Percentiles rank a stretch among this genome's conserved stretches.
These are phyloP conservation scores for Auricularia heimuer DNA, from an alignment of 768 basidiomycete genomes.

Conservation along the genomic window DNA sequence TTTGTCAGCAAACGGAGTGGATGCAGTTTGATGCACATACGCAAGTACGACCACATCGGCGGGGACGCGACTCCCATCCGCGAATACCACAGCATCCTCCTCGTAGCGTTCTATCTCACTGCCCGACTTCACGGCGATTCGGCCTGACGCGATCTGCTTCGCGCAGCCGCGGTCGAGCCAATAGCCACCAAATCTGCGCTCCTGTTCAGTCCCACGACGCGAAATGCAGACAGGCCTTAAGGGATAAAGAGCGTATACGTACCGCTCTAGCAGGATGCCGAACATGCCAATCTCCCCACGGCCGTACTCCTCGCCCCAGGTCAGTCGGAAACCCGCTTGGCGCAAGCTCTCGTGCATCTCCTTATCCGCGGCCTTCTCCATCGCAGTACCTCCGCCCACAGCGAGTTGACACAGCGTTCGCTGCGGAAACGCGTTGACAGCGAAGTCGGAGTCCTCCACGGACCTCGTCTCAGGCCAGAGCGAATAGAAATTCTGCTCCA, in stretches of 20 bases:
- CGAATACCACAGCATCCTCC: background rate
- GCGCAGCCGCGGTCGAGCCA: background rate
- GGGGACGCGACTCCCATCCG: background rate
- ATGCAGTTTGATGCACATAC: background rate
- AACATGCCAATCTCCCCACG: background rate
- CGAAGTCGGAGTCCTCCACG: conserved; percentile 20
- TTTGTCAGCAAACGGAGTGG: background rate
- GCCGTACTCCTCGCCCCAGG: background rate
- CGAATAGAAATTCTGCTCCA: conserved; percentile 8
- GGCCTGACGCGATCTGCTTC: background rate
- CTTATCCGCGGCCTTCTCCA: conserved; percentile 18
- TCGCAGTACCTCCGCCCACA: conserved; percentile 4
- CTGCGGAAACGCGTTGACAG: conserved; percentile 16
- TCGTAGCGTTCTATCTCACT: background rate
- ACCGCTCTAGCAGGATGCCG: background rate
- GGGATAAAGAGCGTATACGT: background rate
- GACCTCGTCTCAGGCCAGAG: conserved; percentile 8
- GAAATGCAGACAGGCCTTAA: background rate
- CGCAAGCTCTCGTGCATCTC: conserved; percentile 26
- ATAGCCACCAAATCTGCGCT: background rate
- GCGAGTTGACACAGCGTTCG: conserved; percentile 9
- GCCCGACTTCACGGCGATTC: background rate
- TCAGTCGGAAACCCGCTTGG: conserved; percentile 29
- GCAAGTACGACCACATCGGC: background rate
- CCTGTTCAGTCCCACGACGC: background rate